Evolutionary conservation across 176 grass and related monocot species (phyloP).

Genomic region (Alopecurus myosuroides): DNA sequence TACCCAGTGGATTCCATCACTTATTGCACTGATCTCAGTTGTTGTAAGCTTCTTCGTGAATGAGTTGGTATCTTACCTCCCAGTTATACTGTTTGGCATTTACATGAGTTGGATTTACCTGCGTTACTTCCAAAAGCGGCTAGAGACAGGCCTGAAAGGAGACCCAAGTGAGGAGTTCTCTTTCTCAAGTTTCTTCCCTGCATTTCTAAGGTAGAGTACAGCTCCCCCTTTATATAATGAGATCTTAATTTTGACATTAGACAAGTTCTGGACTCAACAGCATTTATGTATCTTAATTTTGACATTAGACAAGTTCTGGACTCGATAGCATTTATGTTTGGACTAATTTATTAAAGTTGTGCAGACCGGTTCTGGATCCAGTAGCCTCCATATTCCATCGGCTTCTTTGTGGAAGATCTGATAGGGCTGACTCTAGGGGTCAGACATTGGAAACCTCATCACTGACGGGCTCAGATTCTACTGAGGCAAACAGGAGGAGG

Average conservation of each 20-base stretch:
- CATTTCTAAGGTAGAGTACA: conserved; percentile 59
- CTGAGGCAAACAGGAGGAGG: conserved; percentile 90
- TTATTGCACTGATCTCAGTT: conserved; percentile 64
- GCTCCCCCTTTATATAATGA: conserved; percentile 9
- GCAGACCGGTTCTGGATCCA: conserved; percentile 79
- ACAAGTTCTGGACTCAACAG: conserved; percentile 20
- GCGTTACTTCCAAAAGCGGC: conserved; percentile 87
- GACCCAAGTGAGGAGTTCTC: conserved; percentile 96
- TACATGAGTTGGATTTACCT: conserved; percentile 99
- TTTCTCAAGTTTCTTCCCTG: conserved; percentile 96
- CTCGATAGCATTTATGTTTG: conserved; percentile 52
- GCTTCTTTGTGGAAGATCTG: conserved; percentile 85
- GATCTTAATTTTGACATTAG: not conserved
- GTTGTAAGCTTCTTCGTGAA: conserved; percentile 60
- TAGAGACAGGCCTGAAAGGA: conserved; percentile 88
- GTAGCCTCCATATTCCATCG: conserved; percentile 80
- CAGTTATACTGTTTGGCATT: conserved; percentile 82
- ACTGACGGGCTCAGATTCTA: conserved; percentile 81
- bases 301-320: conserved; percentile 45
- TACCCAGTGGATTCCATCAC: conserved; percentile 73
- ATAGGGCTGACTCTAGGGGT: conserved; percentile 55
- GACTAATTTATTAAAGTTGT: conserved; percentile 2
- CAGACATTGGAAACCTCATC: conserved; percentile 54
- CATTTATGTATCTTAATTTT: not conserved
- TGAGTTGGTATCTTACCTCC: conserved; percentile 72